Base-by-base conservation (phyloP, 495 filamentous ascomycete genomes). In the Penicillium nucicola region DNA sequence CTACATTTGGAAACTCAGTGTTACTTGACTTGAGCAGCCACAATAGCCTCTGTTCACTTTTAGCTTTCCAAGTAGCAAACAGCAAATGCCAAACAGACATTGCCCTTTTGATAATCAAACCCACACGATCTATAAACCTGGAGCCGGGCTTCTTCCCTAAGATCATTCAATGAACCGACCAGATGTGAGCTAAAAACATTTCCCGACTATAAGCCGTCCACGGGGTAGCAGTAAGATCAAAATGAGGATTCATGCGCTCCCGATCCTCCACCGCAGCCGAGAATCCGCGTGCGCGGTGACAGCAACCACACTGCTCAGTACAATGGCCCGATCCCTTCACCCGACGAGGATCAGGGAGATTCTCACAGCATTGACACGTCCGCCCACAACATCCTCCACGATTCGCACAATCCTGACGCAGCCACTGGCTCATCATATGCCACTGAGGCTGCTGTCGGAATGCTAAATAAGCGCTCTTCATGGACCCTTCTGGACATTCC, bases 321-420 rank as follows among this genome's bases (percentile, higher is more conserved):
- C 49, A 52, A 40, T 52, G 49, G 9, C 49, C 49, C 42, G 42
- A 45, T 2, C 49, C 42, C 11, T 45, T 52, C 42, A 17, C 31
- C 28, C 42, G 43, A 14, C 14, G 25, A 5, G 49, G 17, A 32
- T 36, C 32, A 5, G 34, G 49, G 0, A 42, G 42, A 0, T 25
- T 45, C 28, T 40, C 49, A 40, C 49, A 52, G 19, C 42, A 52
- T 17, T 30, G 8, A 23, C 41, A 45, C 7, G 19, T 4, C 19
- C 49, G 34, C 8, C 49, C 49, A 52, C 49, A 52, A 17, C 49
- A 52, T 3, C 49, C 49, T 13, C 49, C 42, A 1, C 49, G 42
- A 11, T 45, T 28, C 2, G 42, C 34, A 34, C 50, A 52, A 19
- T 52, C 50, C 28, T 25, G 17, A 0, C 36, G 42, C 5, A 52